These are phyloP conservation scores for Carallia pectinifolia DNA, from an alignment of 345 rosid genomes.

Conservation along the genomic window DNA sequence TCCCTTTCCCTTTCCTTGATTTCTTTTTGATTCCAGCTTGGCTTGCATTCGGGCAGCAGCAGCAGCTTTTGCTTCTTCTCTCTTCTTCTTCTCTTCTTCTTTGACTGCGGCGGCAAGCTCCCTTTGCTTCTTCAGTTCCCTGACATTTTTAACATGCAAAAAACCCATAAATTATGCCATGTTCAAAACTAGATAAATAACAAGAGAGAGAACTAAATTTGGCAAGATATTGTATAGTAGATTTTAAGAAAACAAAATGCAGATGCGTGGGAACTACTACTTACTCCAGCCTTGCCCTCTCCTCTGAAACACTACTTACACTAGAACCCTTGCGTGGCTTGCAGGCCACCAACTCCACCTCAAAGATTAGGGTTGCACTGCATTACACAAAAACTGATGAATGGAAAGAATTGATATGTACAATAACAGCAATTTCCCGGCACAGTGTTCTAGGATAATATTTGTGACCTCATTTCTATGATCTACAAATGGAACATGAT, in stretches of 20 bases:
- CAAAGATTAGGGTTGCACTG: slow-evolving; percentile 85
- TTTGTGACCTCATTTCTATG: no score
- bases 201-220: neutral
- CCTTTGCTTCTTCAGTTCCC: slow-evolving; percentile 93
- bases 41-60: slow-evolving; percentile 92
- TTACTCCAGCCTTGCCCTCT: slow-evolving; percentile 91
- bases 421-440: neutral
- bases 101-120: slow-evolving; percentile 71
- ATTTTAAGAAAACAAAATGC: neutral
- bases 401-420: neutral
- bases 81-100: slow-evolving; percentile 80
- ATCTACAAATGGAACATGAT: no score
- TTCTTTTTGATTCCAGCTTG: slow-evolving; percentile 82
- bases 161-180: neutral
- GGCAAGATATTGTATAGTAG: neutral
- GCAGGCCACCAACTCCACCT: slow-evolving; percentile 81
- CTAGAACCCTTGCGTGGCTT: slow-evolving; percentile 80
- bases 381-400: slow-evolving; percentile 20
- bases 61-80: slow-evolving; percentile 93
- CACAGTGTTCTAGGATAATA: no score
- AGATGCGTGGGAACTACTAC: slow-evolving; percentile 10
- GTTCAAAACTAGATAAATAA: neutral
- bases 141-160: slow-evolving; percentile 12
- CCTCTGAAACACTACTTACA: slow-evolving; percentile 63
- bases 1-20: slow-evolving; percentile 78